A percentile compares a stretch with the other conserved stretches of the same genome.
phyloP scores from a whole-genome alignment of 805 yeast genomes.

The Hermanozyma aechmeae region DNA sequence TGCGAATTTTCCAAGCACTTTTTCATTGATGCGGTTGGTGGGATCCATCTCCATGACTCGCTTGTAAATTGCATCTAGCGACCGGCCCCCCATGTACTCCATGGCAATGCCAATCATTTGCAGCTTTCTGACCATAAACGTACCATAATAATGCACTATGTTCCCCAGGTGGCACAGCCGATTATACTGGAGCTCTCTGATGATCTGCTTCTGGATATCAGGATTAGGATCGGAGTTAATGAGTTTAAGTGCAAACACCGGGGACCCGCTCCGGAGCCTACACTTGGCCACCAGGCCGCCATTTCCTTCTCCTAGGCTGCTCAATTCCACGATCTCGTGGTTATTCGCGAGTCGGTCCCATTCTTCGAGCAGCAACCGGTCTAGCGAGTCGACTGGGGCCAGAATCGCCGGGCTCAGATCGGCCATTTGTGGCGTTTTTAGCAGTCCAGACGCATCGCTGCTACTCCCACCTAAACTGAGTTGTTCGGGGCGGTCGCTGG shows the following conservation, averaged over 20 bases:
- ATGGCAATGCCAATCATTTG: constrained; percentile 87
- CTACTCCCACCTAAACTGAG: too few species aligned
- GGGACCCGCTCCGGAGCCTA: constrained; percentile 43
- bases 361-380: constrained; percentile 27
- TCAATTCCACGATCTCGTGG: constrained; percentile 58
- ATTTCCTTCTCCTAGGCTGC: constrained; percentile 83
- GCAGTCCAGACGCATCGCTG: not conserved
- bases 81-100: constrained; percentile 95
- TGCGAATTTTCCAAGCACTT: constrained; percentile 84
- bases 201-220: constrained; percentile 79
- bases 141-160: constrained; percentile 89
- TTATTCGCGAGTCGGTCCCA: constrained; percentile 59
- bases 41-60: constrained; percentile 50
- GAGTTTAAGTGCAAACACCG: constrained; percentile 75
- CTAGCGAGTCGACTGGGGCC: not conserved
- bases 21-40: constrained; percentile 86
- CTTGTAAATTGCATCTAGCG: constrained; percentile 85
- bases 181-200: constrained; percentile 86
- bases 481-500: constrained; percentile 1
- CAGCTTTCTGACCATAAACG: constrained; percentile 67
- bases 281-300: constrained; percentile 90
- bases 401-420: constrained; percentile 3
- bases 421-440: constrained; percentile 1
- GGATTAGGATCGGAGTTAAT: constrained; percentile 74
- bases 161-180: constrained; percentile 71